phyloP scores from a whole-genome alignment of 1,139 yeast species.

The Geotrichum histeridarum region DNA sequence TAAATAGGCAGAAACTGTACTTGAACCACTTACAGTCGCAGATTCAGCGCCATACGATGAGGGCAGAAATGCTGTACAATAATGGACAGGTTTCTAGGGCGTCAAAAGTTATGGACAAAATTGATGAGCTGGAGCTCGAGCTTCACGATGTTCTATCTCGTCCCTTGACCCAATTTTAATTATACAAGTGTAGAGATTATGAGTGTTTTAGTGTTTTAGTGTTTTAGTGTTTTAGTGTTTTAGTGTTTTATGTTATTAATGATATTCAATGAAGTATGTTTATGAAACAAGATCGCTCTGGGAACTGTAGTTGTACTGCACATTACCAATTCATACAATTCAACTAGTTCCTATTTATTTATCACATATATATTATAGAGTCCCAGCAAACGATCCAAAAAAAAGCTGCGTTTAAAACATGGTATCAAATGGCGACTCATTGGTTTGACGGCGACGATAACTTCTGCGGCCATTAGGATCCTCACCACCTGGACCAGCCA shows the following conservation, averaged over 20 bases:
- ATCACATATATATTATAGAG: background rate
- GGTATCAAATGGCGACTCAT: constrained; percentile 18
- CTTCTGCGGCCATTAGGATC: constrained; percentile 12
- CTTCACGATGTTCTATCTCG: constrained; percentile 17
- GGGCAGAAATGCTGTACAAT: constrained; percentile 19
- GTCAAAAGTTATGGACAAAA: constrained; percentile 20
- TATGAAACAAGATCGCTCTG: no score
- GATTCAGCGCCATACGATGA: constrained; percentile 18
- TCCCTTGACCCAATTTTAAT: constrained; percentile 13
- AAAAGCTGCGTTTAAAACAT: constrained; percentile 11
- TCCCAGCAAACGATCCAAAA: no score
- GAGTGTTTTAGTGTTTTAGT: no score
- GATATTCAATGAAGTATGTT: background rate
- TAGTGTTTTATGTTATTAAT: background rate
- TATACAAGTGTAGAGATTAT: background rate
- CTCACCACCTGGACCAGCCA: constrained; percentile 14
- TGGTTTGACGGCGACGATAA: constrained; percentile 11
- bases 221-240: background rate
- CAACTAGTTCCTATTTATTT: background rate
- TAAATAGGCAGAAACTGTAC: constrained; percentile 17
- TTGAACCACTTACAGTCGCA: constrained; percentile 19
- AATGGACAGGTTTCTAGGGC: constrained; percentile 20
- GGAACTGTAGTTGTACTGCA: no score
- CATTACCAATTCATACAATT: no score
- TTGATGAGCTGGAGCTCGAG: constrained; percentile 19